Evolutionary conservation across 140 eudicot genomes (phyloP).

Genomic region (Oenanthe javanica): DNA sequence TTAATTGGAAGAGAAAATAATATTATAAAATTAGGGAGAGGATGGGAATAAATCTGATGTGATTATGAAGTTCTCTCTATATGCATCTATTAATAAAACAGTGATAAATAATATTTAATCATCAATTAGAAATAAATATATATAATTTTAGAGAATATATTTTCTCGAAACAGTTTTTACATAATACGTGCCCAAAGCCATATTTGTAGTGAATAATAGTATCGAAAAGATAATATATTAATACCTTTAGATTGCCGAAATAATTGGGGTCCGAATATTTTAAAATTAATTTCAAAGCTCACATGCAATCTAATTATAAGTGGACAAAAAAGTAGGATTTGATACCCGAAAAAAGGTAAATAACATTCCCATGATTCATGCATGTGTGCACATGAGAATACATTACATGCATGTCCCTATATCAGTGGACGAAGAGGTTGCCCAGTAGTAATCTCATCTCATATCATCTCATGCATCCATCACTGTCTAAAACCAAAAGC

Average conservation of each 20-base stretch:
- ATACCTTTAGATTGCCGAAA: background rate
- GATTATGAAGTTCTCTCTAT: too few species aligned
- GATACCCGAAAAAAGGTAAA: background rate
- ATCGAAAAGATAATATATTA: background rate
- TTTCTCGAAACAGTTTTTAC: background rate
- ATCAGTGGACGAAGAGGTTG: conserved; percentile 21
- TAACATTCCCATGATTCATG: background rate
- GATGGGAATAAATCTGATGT: too few species aligned
- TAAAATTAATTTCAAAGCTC: background rate
- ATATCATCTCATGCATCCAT: conserved; percentile 6
- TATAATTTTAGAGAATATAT: background rate
- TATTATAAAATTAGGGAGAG: too few species aligned
- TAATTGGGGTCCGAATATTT: background rate
- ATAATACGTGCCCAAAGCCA: conserved; percentile 1
- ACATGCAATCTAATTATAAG: conserved; percentile 9
- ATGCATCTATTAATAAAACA: too few species aligned
- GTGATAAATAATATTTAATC: too few species aligned
- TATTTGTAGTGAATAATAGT: background rate
- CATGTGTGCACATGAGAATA: conserved; percentile 7
- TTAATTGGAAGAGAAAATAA: too few species aligned
- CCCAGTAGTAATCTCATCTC: conserved; percentile 15
- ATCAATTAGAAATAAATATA: too few species aligned
- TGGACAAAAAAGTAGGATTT: conserved; percentile 9
- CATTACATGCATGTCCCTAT: background rate
- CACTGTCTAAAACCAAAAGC: conserved; percentile 6